A percentile compares a stretch with the other conserved stretches of the same genome.
These are phyloP conservation scores for Herpotrichia juniperi DNA, from an alignment of 2,329 filamentous ascomycete species.

Conservation along the genomic window DNA sequence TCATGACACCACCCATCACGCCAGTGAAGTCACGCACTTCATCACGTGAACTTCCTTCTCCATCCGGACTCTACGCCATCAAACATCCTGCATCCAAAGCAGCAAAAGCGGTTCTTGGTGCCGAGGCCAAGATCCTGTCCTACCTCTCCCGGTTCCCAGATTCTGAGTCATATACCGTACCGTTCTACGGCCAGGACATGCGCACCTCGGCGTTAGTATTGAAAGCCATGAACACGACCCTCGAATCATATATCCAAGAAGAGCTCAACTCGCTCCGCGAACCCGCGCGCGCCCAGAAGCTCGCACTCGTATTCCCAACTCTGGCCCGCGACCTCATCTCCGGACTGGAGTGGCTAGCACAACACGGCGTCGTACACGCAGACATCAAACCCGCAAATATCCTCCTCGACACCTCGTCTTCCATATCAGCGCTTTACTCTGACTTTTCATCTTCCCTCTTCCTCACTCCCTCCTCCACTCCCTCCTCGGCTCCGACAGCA, in stretches of 20 bases:
- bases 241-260: slow-evolving; percentile 38
- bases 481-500: slow-evolving; percentile 14
- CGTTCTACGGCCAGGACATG: slow-evolving; percentile 40
- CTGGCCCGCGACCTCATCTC: slow-evolving; percentile 48
- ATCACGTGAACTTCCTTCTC: not conserved
- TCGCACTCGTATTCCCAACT: slow-evolving; percentile 47
- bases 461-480: slow-evolving; percentile 8
- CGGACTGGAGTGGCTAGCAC: slow-evolving; percentile 51
- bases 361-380: slow-evolving; percentile 47
- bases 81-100: slow-evolving; percentile 38
- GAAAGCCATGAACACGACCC: slow-evolving; percentile 37
- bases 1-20: slow-evolving; percentile 29
- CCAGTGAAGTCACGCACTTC: slow-evolving; percentile 28
- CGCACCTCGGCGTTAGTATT: slow-evolving; percentile 39
- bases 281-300: slow-evolving; percentile 36
- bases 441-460: slow-evolving; percentile 52
- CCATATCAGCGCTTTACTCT: slow-evolving; percentile 41
- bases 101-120: slow-evolving; percentile 35
- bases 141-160: slow-evolving; percentile 35
- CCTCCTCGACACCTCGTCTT: slow-evolving; percentile 36
- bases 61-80: slow-evolving; percentile 32
- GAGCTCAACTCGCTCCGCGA: slow-evolving; percentile 35
- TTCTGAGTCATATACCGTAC: slow-evolving; percentile 31
- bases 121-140: slow-evolving; percentile 41
- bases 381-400: slow-evolving; percentile 58